Percentiles rank a stretch among this genome's conserved stretches.
phyloP scores from a whole-genome alignment of 140 eudicot species.

The Senecio squalidus region DNA sequence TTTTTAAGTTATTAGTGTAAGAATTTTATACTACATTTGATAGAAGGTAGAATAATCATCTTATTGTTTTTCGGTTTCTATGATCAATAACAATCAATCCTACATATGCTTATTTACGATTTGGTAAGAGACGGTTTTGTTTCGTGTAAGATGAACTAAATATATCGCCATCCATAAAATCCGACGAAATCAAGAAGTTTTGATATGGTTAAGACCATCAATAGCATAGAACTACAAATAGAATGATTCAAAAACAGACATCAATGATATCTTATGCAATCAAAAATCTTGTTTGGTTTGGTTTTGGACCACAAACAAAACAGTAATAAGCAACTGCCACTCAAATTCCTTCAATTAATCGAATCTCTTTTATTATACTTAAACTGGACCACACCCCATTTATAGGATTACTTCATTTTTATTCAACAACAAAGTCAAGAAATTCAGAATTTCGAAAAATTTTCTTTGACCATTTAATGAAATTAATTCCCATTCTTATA shows the following conservation, averaged over 20 bases:
- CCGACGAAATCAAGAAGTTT: not conserved
- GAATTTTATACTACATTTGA: too few species aligned
- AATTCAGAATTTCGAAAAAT: conserved; percentile 6
- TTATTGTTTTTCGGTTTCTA: too few species aligned
- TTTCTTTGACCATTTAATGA: conserved; percentile 17
- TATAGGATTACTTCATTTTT: conserved; percentile 4
- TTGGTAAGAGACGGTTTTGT: too few species aligned
- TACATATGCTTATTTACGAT: too few species aligned
- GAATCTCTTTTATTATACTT: conserved; percentile 7
- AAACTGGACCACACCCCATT: conserved; percentile 29
- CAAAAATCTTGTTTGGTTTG: conserved; percentile 18
- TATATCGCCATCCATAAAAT: not conserved
- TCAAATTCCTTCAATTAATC: conserved; percentile 25
- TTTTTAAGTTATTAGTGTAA: too few species aligned
- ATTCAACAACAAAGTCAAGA: conserved; percentile 10
- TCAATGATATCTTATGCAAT: conserved; percentile 22
- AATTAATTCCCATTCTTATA: not conserved
- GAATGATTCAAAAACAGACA: conserved; percentile 5
- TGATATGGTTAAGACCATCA: not conserved
- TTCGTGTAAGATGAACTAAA: not conserved
- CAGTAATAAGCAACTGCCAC: too few species aligned
- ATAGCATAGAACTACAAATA: conserved; percentile 4
- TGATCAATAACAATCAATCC: too few species aligned
- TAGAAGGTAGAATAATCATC: too few species aligned
- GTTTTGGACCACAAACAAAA: conserved; percentile 39